Percentiles rank a stretch among this genome's conserved stretches.
These are phyloP conservation scores for Phytophthora fragariae DNA, from an alignment of 352 stramenopile species.

Conservation along the genomic window DNA sequence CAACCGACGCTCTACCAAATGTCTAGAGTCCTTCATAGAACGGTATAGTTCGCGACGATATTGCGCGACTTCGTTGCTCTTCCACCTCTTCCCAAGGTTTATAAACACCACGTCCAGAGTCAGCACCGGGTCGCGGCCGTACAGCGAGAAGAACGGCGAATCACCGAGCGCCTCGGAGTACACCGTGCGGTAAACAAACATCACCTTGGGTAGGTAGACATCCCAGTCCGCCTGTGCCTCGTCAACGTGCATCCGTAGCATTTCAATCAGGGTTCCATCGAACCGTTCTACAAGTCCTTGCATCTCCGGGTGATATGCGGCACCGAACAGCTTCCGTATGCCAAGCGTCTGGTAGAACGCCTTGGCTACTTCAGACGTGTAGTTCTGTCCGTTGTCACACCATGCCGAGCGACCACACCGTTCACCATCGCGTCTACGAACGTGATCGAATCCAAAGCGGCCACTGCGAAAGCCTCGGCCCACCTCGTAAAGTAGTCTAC, in stretches of 20 bases:
- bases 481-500: neutral
- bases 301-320: conserved; percentile 2
- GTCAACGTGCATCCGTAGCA: neutral
- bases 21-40: neutral
- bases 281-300: neutral
- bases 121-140: conserved; percentile 1
- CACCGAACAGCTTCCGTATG: conserved; percentile 4
- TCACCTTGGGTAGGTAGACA: neutral
- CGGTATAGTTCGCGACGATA: conserved; percentile 1
- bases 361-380: neutral
- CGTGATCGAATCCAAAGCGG: too few relatives aligned
- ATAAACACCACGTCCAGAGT: too few relatives aligned
- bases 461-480: neutral
- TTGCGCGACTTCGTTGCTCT: conserved; percentile 7
- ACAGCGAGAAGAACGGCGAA: conserved; percentile 13
- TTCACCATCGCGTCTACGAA: neutral
- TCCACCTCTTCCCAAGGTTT: neutral
- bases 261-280: conserved; percentile 1
- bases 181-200: conserved; percentile 15
- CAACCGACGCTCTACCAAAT: conserved; percentile 7
- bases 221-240: conserved; percentile 15
- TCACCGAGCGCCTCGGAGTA: conserved; percentile 13
- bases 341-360: conserved; percentile 3
- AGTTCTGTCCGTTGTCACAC: conserved; percentile 9
- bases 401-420: neutral